These are phyloP conservation scores for Amphibolis antarctica DNA, from an alignment of 106 monocot genomes.

Conservation along the genomic window DNA sequence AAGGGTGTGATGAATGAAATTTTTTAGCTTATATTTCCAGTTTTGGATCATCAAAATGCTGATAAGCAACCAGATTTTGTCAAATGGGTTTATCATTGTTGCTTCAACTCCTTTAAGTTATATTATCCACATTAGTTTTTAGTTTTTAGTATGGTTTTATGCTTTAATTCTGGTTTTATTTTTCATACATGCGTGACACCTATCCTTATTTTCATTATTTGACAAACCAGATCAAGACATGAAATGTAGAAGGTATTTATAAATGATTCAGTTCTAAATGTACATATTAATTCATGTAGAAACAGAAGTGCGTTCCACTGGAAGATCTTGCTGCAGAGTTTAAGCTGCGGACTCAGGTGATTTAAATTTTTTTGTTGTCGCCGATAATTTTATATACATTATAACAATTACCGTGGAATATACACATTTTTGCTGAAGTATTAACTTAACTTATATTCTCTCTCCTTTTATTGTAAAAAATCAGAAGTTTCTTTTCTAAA, in stretches of 20 bases:
- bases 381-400: no score
- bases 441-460: no score
- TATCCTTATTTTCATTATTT: neutral
- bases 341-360: conserved; percentile 52
- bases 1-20: neutral
- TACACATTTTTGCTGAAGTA: no score
- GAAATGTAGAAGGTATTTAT: neutral
- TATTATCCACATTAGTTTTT: no score
- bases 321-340: conserved; percentile 77
- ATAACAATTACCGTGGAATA: no score
- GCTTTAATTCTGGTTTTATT: neutral
- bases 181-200: neutral
- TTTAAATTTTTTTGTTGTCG: neutral
- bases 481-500: no score
- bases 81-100: no score
- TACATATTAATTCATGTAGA: conserved; percentile 21
- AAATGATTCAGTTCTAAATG: neutral
- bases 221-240: neutral
- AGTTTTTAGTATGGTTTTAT: no score
- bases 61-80: no score
- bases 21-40: neutral
- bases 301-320: conserved; percentile 62
- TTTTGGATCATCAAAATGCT: no score
- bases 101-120: no score
- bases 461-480: no score